Conservation (phyloP, 225 moss, liverwort and hornwort species). For the Marchantia polymorpha region DNA sequence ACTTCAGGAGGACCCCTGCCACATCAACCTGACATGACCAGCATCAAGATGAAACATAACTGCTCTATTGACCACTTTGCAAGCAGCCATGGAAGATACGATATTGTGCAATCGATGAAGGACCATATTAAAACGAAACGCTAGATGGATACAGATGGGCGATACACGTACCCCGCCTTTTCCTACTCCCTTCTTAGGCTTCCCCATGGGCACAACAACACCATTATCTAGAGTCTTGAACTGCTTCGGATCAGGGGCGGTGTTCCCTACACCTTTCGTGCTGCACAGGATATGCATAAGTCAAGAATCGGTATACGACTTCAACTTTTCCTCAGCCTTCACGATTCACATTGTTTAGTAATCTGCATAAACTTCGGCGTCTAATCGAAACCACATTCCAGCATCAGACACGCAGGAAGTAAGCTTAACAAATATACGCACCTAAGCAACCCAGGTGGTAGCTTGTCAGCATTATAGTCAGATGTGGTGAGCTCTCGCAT, state of each 20-base stretch:
- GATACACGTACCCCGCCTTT: constrained; percentile 10
- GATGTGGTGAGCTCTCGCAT: constrained; percentile 48
- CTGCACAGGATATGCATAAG: constrained; percentile 44
- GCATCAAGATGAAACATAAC: no score
- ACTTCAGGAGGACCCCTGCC: no score
- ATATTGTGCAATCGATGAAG: background rate
- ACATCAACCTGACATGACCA: no score
- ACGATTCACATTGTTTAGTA: background rate
- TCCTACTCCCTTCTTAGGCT: constrained; percentile 26
- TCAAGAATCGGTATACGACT: background rate
- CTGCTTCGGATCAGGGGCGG: constrained; percentile 58
- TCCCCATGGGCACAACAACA: constrained; percentile 73
- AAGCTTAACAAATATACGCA: constrained; percentile 12
- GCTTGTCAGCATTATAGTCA: constrained; percentile 55
- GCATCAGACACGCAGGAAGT: background rate
- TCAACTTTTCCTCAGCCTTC: background rate
- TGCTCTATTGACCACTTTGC: no score
- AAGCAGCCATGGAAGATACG: no score
- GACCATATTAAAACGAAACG: background rate
- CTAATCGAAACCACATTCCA: background rate
- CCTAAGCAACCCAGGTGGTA: constrained; percentile 84
- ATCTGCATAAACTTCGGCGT: background rate
- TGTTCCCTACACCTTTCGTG: constrained; percentile 75
- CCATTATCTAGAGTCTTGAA: constrained; percentile 70
- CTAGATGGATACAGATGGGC: background rate